Evolutionary conservation across 805 yeast genomes (phyloP).

Genomic region (Ogataea thermomethanolica): DNA sequence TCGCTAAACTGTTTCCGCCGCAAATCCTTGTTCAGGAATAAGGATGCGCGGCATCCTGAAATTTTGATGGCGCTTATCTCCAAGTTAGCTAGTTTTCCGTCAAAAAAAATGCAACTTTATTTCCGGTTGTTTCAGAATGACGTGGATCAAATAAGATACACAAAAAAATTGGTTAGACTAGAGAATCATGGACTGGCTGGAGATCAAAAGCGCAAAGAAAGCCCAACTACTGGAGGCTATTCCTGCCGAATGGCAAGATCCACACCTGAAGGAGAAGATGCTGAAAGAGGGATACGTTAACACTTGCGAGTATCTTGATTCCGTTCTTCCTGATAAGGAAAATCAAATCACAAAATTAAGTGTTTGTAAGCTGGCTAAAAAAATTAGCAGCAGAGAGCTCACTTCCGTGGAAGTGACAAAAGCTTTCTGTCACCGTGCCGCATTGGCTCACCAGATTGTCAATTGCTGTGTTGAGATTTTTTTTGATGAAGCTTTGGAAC

Average conservation of each 20-base stretch:
- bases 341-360: conserved; percentile 35
- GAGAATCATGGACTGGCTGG: conserved; percentile 9
- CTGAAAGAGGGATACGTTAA: conserved; percentile 35
- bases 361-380: conserved; percentile 21
- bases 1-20: too few species aligned
- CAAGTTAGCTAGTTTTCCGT: too few species aligned
- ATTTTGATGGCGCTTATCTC: too few species aligned
- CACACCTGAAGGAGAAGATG: conserved; percentile 33
- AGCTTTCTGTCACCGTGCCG: conserved; percentile 58
- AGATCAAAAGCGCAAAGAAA: conserved; percentile 11
- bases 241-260: conserved; percentile 44
- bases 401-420: conserved; percentile 43
- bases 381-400: conserved; percentile 32
- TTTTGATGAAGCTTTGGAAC: conserved; percentile 53
- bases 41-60: too few species aligned
- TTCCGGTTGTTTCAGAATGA: too few species aligned
- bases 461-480: conserved; percentile 44
- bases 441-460: conserved; percentile 53
- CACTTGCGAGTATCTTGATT: conserved; percentile 37
- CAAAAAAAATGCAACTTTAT: too few species aligned
- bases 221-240: conserved; percentile 21
- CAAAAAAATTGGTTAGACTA: background rate
- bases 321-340: conserved; percentile 32
- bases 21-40: too few species aligned
- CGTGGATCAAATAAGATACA: too few species aligned